Percentiles rank a stretch among this genome's conserved stretches.
phyloP scores from a whole-genome alignment of 1,284 basidiomycete genomes.

The Fomitiporia mediterranea region DNA sequence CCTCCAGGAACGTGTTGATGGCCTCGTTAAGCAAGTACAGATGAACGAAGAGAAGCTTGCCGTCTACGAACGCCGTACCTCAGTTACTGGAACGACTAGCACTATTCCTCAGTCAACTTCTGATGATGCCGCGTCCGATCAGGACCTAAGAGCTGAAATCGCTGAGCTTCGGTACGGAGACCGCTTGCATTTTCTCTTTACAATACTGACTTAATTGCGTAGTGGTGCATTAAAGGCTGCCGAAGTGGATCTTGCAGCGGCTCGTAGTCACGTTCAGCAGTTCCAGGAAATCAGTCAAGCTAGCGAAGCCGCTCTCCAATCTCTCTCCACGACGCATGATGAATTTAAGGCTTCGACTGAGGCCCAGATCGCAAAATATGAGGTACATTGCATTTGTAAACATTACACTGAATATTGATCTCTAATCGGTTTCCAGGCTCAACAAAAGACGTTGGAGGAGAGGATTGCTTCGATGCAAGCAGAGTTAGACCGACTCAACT shows the following conservation, averaged over 20 bases:
- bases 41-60: conserved; percentile 80
- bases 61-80: conserved; percentile 74
- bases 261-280: conserved; percentile 71
- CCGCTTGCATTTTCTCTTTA: background rate
- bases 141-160: conserved; percentile 80
- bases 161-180: conserved; percentile 72
- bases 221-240: conserved; percentile 72
- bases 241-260: conserved; percentile 68
- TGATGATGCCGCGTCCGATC: conserved; percentile 57
- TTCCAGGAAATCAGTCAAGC: conserved; percentile 82
- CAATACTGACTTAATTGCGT: conserved; percentile 9
- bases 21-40: conserved; percentile 66
- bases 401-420: conserved; percentile 3
- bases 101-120: conserved; percentile 25
- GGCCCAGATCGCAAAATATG: conserved; percentile 55
- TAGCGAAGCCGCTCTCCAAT: conserved; percentile 71
- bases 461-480: conserved; percentile 52
- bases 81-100: conserved; percentile 27
- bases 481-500: conserved; percentile 49
- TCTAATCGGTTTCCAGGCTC: conserved; percentile 45
- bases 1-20: conserved; percentile 71
- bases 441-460: conserved; percentile 60
- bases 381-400: conserved; percentile 41
- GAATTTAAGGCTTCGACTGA: conserved; percentile 73
- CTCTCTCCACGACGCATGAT: conserved; percentile 69